Evolutionary conservation across 2,329 filamentous ascomycete genomes (phyloP).

Genomic region (Aureobasidium pullulans): DNA sequence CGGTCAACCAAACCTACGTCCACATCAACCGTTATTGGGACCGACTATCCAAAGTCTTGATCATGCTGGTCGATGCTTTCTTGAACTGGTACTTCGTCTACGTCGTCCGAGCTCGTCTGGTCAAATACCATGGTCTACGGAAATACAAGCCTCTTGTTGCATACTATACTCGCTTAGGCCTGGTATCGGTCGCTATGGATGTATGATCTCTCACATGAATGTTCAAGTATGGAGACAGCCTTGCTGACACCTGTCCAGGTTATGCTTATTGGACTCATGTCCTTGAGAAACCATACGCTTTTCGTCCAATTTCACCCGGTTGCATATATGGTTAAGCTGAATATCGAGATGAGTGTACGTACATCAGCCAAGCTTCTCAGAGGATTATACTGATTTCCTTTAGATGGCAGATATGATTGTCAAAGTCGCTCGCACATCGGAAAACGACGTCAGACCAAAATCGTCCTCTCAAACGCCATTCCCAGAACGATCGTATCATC

Average conservation of each 20-base stretch:
- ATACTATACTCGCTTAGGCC: constrained; percentile 45
- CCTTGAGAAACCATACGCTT: neutral
- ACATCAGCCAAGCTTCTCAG: neutral
- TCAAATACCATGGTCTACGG: constrained; percentile 38
- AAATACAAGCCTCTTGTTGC: constrained; percentile 45
- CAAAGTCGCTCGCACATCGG: constrained; percentile 25
- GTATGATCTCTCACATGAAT: neutral
- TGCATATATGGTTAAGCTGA: constrained; percentile 40
- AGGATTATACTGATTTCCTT: neutral
- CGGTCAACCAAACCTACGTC: constrained; percentile 24
- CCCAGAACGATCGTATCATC: neutral
- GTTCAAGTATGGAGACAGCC: too few species aligned
- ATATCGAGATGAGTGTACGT: constrained; percentile 40
- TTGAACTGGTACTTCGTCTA: constrained; percentile 35
- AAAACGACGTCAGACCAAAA: constrained; percentile 1
- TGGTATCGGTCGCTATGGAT: constrained; percentile 45
- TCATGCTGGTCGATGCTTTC: constrained; percentile 30
- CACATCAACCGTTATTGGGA: constrained; percentile 33
- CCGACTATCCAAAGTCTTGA: constrained; percentile 30
- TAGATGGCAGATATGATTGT: constrained; percentile 36
- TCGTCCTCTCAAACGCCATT: neutral
- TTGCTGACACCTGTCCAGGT: neutral
- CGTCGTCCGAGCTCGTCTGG: constrained; percentile 39
- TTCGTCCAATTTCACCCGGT: constrained; percentile 44
- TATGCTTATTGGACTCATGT: constrained; percentile 14